Conservation (phyloP, 139 green algal genomes). For the Closterium sp. region DNA sequence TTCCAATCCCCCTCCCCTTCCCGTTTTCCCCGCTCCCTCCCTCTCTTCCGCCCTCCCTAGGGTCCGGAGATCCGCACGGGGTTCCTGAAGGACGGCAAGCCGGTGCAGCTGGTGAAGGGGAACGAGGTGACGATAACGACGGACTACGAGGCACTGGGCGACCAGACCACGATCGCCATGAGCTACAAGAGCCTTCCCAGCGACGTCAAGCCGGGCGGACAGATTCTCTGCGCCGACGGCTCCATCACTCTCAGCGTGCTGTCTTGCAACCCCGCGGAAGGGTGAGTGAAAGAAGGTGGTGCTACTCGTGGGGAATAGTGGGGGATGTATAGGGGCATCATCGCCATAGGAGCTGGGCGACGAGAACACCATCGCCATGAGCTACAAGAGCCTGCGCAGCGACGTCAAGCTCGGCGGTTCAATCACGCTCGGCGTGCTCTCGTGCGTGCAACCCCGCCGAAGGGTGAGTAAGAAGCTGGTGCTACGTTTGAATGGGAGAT, state of each 20-base stretch:
- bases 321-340: conserved; percentile 64
- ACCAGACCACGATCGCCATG: conserved; percentile 80
- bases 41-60: conserved; percentile 36
- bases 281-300: conserved; percentile 52
- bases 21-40: too few relatives aligned
- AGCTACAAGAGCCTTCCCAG: conserved; percentile 53
- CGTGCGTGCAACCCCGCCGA: conserved; percentile 66
- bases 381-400: conserved; percentile 49
- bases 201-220: conserved; percentile 73
- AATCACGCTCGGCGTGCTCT: conserved; percentile 91
- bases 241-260: conserved; percentile 93
- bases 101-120: conserved; percentile 33
- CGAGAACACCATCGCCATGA: conserved; percentile 77
- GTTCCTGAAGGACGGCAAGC: conserved; percentile 66
- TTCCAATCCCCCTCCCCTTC: too few relatives aligned
- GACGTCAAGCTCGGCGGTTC: conserved; percentile 82
- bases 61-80: conserved; percentile 96
- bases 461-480: conserved; percentile 65
- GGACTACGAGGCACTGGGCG: conserved; percentile 83
- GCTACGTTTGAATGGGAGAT: too few relatives aligned
- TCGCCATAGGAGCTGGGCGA: conserved; percentile 75
- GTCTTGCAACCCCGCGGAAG: conserved; percentile 67
- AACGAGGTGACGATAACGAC: conserved; percentile 67
- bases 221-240: conserved; percentile 76
- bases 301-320: conserved; percentile 30